Conservation (phyloP, 2,329 filamentous ascomycete species). For the Camillea tinctor region DNA sequence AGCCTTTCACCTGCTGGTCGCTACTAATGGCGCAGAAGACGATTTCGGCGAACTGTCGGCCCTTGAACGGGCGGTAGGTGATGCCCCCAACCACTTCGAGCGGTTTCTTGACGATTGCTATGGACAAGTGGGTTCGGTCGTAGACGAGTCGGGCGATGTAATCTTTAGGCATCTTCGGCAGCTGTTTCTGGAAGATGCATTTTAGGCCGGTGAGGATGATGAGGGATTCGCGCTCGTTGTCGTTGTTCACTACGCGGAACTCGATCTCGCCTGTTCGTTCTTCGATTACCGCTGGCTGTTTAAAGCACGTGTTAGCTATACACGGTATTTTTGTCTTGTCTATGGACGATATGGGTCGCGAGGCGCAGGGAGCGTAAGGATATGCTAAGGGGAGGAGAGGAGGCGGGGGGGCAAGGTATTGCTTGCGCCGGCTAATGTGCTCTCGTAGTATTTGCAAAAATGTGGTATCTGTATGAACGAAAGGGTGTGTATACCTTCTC, state of each 20-base stretch:
- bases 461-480: conserved; percentile 10
- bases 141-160: conserved; percentile 98
- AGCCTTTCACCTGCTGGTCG: conserved; percentile 98
- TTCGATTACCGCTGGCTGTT: conserved; percentile 83
- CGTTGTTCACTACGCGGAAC: conserved; percentile 97
- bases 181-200: conserved; percentile 96
- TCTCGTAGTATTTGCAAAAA: background rate
- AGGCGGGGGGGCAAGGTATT: background rate
- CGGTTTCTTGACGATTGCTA: conserved; percentile 96
- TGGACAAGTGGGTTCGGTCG: conserved; percentile 91
- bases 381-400: too few species aligned
- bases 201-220: conserved; percentile 96
- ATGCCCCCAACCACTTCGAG: conserved; percentile 96
- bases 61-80: conserved; percentile 92
- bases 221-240: conserved; percentile 80
- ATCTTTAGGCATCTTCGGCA: conserved; percentile 99
- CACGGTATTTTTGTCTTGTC: background rate
- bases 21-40: conserved; percentile 98
- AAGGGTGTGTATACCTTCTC: conserved; percentile 63
- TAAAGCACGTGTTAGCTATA: conserved; percentile 23
- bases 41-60: conserved; percentile 92
- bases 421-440: background rate
- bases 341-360: conserved; percentile 2
- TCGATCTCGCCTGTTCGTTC: conserved; percentile 94
- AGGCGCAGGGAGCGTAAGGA: too few species aligned